Evolutionary conservation across 805 yeast genomes (phyloP), one percentile per base, ranked within the genome.

Genomic region (Ogataea ramenticola): DNA sequence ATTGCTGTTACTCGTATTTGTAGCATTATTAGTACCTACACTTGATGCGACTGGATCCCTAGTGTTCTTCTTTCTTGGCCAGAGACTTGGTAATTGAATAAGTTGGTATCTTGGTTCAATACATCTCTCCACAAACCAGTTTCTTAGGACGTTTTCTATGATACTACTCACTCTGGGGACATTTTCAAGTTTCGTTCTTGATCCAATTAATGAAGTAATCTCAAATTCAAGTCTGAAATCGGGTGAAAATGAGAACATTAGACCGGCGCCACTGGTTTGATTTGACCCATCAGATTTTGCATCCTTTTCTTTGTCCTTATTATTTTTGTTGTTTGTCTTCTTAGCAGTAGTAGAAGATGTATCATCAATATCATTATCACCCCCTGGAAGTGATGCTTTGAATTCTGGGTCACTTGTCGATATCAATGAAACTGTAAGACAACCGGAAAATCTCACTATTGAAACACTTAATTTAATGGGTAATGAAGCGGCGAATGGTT

Each of bases 61-160:
- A 1, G 79, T 76, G 47, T 74, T 76, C 51, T 74, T 76, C 49
- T 74, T 73, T 50, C 80, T 64, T 21, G 95, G 95, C 96, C 96
- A 89, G 57, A 90, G 65, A 40, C 87, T 82, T 3, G 98, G 99
- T 29, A 93, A 64, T 54, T 74, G 75, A 27, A 93, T 79, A 40
- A 87, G 83, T 60, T 90, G 96, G 55, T 83, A 91, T 52, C 95
- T 73, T 1, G 99, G 99, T 51, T 88, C 95, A 12, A 93, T 93
- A 58, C 96, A 88, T 49, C 96, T 71, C 53, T 91, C 97, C 16
- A 82, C 80, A 57, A 93, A 90, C 95, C 96, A 89, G 44, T 80
- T 80, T 49, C 93, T 74, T 34, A 93, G 72, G 47, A 82, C 82
- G 46, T 78, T 79, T 58, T 93, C 98, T 35, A 93, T 80, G 36